Conservation (phyloP, 202 grass and related monocot species). For the Eragrostis tef region DNA sequence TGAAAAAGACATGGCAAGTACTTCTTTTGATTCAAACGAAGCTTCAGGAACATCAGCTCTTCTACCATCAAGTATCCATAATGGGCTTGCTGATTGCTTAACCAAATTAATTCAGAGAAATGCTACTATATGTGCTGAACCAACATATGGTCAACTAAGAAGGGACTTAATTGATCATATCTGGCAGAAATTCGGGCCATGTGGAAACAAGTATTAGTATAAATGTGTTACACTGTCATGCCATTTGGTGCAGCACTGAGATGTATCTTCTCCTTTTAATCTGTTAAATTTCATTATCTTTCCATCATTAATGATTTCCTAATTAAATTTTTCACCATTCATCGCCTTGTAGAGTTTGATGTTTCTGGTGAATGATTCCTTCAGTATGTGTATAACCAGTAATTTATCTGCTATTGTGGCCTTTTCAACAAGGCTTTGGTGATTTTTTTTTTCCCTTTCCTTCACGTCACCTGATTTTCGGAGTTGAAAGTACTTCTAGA, state of each 20-base stretch:
- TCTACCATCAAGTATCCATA: slow-evolving; percentile 6
- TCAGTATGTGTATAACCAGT: background rate
- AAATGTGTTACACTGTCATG: slow-evolving; percentile 10
- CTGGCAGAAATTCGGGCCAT: slow-evolving; percentile 48
- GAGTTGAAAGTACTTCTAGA: background rate
- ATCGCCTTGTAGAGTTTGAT: background rate
- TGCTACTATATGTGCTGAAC: slow-evolving; percentile 29
- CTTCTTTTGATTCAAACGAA: slow-evolving; percentile 33
- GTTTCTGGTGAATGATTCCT: background rate
- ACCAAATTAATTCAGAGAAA: slow-evolving; percentile 18
- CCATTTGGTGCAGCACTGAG: slow-evolving; percentile 2
- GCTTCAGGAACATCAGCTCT: background rate
- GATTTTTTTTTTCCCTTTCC: background rate
- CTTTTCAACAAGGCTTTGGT: background rate
- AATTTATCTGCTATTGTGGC: background rate
- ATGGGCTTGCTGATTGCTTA: slow-evolving; percentile 40
- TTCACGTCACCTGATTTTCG: background rate
- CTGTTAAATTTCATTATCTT: background rate
- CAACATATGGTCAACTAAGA: slow-evolving; percentile 27
- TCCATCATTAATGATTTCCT: background rate
- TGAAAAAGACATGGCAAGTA: slow-evolving; percentile 44
- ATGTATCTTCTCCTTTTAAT: background rate
- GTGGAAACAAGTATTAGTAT: background rate
- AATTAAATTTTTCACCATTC: background rate
- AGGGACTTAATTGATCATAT: slow-evolving; percentile 49